A percentile compares a stretch with the other conserved stretches of the same genome.
phyloP scores from a whole-genome alignment of 176 grass and related monocot genomes.

The Saccharum spontaneum region DNA sequence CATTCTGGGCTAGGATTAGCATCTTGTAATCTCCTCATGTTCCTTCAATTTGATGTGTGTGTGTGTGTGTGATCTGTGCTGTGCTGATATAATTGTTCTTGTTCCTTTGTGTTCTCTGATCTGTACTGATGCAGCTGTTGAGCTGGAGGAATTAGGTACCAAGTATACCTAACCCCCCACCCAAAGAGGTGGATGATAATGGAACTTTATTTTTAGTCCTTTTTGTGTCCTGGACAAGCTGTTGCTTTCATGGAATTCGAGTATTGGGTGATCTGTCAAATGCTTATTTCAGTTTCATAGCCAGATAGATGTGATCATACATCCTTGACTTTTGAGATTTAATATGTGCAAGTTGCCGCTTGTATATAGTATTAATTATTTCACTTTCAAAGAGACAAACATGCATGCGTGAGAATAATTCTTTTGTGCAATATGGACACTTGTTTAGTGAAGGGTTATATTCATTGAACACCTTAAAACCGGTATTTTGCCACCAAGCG shows the following conservation, averaged over 20 bases:
- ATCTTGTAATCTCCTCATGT: constrained; percentile 36
- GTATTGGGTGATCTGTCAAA: constrained; percentile 13
- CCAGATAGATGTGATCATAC: constrained; percentile 46
- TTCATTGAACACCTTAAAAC: neutral
- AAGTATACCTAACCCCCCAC: constrained; percentile 45
- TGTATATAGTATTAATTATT: neutral
- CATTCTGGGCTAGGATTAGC: constrained; percentile 33
- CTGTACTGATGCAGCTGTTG: constrained; percentile 37
- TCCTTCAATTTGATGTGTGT: constrained; percentile 26
- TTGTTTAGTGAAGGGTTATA: neutral
- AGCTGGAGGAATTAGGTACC: constrained; percentile 60
- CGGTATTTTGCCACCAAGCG: constrained; percentile 13
- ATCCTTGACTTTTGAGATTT: constrained; percentile 46
- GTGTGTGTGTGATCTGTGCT: constrained; percentile 33
- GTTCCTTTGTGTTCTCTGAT: constrained; percentile 43
- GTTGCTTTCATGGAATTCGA: constrained; percentile 59
- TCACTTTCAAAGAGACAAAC: constrained; percentile 17
- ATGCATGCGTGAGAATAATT: constrained; percentile 24
- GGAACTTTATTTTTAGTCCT: constrained; percentile 34
- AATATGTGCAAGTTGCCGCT: constrained; percentile 34
- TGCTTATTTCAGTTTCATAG: constrained; percentile 41
- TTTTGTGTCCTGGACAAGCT: constrained; percentile 42
- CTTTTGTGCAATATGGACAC: neutral
- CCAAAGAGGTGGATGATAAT: constrained; percentile 30
- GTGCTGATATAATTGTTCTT: constrained; percentile 51